Percentiles rank a stretch among this genome's conserved stretches.
phyloP scores from a whole-genome alignment of 768 basidiomycete species.

The Pisolithus albus region DNA sequence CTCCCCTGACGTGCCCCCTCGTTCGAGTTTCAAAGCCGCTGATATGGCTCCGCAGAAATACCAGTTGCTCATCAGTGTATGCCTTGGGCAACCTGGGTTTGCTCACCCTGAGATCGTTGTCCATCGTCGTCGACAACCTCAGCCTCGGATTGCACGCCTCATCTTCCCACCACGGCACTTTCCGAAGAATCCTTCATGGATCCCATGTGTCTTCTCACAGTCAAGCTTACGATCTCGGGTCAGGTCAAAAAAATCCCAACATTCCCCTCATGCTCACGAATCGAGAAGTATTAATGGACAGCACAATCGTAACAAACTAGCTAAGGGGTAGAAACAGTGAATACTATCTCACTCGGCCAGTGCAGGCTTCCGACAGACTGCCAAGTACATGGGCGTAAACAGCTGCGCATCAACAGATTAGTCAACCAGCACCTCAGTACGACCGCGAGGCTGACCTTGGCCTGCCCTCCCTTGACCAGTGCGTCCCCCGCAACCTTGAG shows the following conservation, averaged over 20 bases:
- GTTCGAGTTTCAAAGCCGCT: constrained; percentile 55
- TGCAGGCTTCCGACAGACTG: constrained; percentile 49
- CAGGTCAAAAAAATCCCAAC: not conserved
- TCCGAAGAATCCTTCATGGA: constrained; percentile 21
- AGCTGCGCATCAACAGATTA: constrained; percentile 40
- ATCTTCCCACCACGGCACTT: constrained; percentile 11
- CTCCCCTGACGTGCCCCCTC: constrained; percentile 53
- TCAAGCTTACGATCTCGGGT: not conserved
- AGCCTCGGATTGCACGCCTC: constrained; percentile 12
- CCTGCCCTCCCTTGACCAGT: constrained; percentile 78
- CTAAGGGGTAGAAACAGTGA: not conserved
- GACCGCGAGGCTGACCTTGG: constrained; percentile 49
- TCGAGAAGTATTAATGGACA: not conserved
- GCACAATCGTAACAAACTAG: too few species aligned
- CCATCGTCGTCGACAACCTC: constrained; percentile 24
- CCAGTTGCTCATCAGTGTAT: constrained; percentile 58
- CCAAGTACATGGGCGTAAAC: constrained; percentile 85
- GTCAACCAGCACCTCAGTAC: not conserved
- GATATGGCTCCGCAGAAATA: constrained; percentile 46
- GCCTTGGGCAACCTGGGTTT: constrained; percentile 61
- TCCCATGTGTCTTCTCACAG: constrained; percentile 6
- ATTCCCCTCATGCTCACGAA: not conserved
- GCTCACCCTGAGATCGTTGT: constrained; percentile 56
- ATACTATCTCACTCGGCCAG: constrained; percentile 4
- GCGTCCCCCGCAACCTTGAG: constrained; percentile 76